Conservation (phyloP, 306 rosid species). For the Fagus sylvatica region DNA sequence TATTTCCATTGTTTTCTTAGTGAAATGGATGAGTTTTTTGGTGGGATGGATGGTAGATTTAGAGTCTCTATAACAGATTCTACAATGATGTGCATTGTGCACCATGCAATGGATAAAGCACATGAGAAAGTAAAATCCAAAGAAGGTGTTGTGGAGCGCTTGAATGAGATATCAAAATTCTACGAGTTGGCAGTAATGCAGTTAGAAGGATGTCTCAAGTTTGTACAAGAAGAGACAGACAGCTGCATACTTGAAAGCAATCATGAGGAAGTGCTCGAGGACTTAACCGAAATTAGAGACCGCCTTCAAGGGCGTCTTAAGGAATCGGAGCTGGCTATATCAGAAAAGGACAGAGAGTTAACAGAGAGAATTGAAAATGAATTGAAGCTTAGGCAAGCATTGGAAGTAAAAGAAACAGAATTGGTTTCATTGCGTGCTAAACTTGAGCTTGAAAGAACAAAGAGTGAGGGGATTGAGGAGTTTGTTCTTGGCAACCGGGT, state of each 20-base stretch:
- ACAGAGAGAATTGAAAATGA: conserved; percentile 46
- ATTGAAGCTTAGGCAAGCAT: conserved; percentile 44
- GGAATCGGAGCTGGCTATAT: conserved; percentile 65
- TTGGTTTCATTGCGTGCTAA: conserved; percentile 34
- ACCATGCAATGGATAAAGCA: conserved; percentile 78
- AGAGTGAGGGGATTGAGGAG: conserved; percentile 27
- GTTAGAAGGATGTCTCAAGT: conserved; percentile 74
- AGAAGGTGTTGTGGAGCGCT: conserved; percentile 64
- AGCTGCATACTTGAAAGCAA: conserved; percentile 46
- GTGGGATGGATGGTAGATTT: conserved; percentile 41
- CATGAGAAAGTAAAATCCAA: conserved; percentile 67
- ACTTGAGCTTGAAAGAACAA: conserved; percentile 28
- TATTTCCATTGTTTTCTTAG: not conserved
- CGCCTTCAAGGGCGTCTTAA: conserved; percentile 66
- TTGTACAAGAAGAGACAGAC: conserved; percentile 60
- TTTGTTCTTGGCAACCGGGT: conserved; percentile 8
- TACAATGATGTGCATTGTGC: conserved; percentile 87
- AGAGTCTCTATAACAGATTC: conserved; percentile 70
- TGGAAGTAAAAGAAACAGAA: conserved; percentile 56
- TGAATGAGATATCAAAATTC: conserved; percentile 81
- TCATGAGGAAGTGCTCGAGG: conserved; percentile 62
- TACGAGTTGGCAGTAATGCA: conserved; percentile 90
- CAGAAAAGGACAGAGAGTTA: conserved; percentile 67
- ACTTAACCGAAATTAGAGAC: conserved; percentile 60
- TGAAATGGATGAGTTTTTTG: conserved; percentile 58